Base-by-base conservation (phyloP, 495 filamentous ascomycete species). In the Chaetomium fimeti region DNA sequence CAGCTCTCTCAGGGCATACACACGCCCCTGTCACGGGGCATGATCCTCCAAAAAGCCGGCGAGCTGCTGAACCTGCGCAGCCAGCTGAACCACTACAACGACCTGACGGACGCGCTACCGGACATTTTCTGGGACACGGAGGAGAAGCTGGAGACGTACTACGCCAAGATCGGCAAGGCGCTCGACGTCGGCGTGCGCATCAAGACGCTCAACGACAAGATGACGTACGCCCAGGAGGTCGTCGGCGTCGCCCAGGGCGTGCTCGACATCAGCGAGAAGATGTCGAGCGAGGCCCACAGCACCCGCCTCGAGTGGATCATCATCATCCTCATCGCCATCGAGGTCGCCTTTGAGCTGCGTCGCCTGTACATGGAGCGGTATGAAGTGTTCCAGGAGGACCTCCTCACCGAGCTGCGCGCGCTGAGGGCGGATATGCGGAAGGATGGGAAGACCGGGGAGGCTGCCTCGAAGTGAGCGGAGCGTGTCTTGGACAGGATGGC, bases 51-150 rank as follows among this genome's bases (percentile, higher is more conserved):
- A 61, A 98, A 98, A 73, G 97, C 94, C 0, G 94, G 93, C 29
- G 90, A 97, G 69, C 82, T 98, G n/a, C 82, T 98, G 12, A 88
- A 85, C 72, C 85, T 98, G 40, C 88, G 94, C 36, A 92, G 92
- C 7, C 93, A 97, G 72, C 79, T 98, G 53, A 98, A 98, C 72
- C 89, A 98, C 57, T 97, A 97, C 77, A 95, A 92, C 7, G 94
- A 98, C 72, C 84, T 98, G 57, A 98, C 94, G 0, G 94, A 98
- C 76, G 91, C 91, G 18, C 82, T 98, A 8, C 94, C 94, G 0
- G 94, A 98, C 76, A 83, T 98, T 29, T 97, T 98, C 76, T 98
- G 94, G 94, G 94, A 98, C 71, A 91, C 86, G 68, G 92, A 97
- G 68, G 83, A 98, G 13, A 89, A 86, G 13, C 79, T 97, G 6